These are phyloP conservation scores for Candida sp. DNA, from an alignment of 1,139 yeast species.

Conservation along the genomic window DNA sequence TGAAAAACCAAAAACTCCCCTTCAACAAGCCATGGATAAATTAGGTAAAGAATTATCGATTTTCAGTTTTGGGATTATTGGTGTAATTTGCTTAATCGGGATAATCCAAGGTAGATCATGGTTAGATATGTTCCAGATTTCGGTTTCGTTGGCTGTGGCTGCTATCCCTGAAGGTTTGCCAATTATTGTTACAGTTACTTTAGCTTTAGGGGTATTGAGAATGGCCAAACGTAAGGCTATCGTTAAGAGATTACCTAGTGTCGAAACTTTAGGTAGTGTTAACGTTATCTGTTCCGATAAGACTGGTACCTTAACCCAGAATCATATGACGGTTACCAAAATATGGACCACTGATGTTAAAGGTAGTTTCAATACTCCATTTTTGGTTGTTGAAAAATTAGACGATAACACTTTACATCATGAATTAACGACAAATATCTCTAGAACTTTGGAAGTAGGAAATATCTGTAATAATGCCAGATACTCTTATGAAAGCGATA, in stretches of 20 bases:
- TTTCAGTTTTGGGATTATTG: constrained; percentile 81
- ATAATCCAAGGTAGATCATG: constrained; percentile 86
- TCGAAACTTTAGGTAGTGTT: constrained; percentile 93
- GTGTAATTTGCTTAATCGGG: constrained; percentile 83
- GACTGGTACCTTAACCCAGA: constrained; percentile 93
- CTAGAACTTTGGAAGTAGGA: constrained; percentile 60
- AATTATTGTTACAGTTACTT: constrained; percentile 91
- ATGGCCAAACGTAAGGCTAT: constrained; percentile 95
- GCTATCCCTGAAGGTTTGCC: constrained; percentile 99
- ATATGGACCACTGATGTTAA: constrained; percentile 78
- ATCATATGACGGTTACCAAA: constrained; percentile 89
- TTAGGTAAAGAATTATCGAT: constrained; percentile 85
- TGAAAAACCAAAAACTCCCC: constrained; percentile 94
- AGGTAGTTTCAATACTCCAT: constrained; percentile 44
- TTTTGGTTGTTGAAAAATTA: constrained; percentile 47
- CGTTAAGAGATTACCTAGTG: constrained; percentile 92
- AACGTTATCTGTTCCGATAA: constrained; percentile 94
- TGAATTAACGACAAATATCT: constrained; percentile 50
- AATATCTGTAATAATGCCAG: constrained; percentile 80
- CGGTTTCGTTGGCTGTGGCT: constrained; percentile 95
- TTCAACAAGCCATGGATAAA: constrained; percentile 92
- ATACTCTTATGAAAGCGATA: constrained; percentile 65
- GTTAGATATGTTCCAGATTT: constrained; percentile 96
- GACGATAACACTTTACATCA: constrained; percentile 37
- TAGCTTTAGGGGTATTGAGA: constrained; percentile 91